Evolutionary conservation across 2,329 filamentous ascomycete species (phyloP).

Genomic region (Phialemonium atrogriseum): DNA sequence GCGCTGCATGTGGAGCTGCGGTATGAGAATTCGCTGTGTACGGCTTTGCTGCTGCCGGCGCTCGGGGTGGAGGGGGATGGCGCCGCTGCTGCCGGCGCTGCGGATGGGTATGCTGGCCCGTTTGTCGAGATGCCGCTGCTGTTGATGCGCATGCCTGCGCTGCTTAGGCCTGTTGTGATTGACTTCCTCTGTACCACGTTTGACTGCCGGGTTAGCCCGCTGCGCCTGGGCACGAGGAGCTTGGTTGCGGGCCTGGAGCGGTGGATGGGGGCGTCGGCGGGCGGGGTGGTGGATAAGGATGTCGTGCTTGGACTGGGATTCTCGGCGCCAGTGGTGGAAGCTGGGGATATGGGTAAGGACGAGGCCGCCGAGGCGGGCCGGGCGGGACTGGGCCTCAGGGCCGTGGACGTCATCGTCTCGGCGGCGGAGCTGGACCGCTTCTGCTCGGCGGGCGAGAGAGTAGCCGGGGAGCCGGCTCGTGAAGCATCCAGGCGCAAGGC

Average conservation of each 20-base stretch:
- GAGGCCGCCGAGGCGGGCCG: conserved; percentile 1
- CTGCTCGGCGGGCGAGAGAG: conserved; percentile 26
- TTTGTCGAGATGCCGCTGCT: conserved; percentile 45
- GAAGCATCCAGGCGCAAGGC: conserved; percentile 6
- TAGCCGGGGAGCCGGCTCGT: conserved; percentile 5
- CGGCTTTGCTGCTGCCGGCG: conserved; percentile 40
- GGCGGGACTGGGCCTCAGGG: conserved; percentile 25
- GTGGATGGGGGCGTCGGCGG: neutral
- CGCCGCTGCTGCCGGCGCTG: neutral
- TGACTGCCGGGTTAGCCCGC: conserved; percentile 45
- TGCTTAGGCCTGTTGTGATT: conserved; percentile 39
- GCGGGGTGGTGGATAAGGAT: conserved; percentile 26
- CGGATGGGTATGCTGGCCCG: conserved; percentile 6
- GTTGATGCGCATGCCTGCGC: conserved; percentile 45
- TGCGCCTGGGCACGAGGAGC: conserved; percentile 41
- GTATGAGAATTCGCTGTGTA: conserved; percentile 45
- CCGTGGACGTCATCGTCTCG: conserved; percentile 44
- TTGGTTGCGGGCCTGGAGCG: conserved; percentile 23
- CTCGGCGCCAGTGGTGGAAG: conserved; percentile 9
- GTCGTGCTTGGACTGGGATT: conserved; percentile 44
- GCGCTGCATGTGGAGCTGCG: conserved; percentile 37
- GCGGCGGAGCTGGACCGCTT: conserved; percentile 39
- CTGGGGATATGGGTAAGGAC: neutral
- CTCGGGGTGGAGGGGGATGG: conserved; percentile 7
- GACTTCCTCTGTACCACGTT: conserved; percentile 45